Evolutionary conservation across 495 filamentous ascomycete species (phyloP).

Genomic region (Aspergillus bridgeri): DNA sequence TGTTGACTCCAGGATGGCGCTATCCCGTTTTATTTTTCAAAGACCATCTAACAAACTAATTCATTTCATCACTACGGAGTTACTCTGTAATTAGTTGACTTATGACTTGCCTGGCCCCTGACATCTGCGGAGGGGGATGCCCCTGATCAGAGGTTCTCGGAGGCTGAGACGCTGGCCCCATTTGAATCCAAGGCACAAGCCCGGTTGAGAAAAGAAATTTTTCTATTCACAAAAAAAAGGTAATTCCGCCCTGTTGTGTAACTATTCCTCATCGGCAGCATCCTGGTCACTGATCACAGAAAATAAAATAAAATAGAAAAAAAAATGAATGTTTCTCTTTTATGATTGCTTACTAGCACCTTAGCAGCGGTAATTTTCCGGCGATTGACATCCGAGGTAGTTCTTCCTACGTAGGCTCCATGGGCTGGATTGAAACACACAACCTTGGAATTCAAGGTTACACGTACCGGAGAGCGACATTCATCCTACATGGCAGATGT

Average conservation of each 20-base stretch:
- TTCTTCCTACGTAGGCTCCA: neutral
- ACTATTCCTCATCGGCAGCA: neutral
- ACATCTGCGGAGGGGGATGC: neutral
- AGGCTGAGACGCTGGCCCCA: neutral
- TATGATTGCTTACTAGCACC: neutral
- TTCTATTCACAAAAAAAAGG: too few species aligned
- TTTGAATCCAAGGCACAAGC: neutral
- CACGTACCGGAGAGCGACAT: neutral
- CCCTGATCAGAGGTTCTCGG: neutral
- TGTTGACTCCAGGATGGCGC: neutral
- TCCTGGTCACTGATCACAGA: neutral
- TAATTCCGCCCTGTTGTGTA: constrained; percentile 1
- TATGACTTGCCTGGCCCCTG: neutral
- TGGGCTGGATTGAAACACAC: neutral
- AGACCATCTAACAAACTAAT: too few species aligned
- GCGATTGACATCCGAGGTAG: neutral
- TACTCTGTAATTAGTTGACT: too few species aligned
- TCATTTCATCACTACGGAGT: neutral
- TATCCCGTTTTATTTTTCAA: neutral
- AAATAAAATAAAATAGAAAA: neutral
- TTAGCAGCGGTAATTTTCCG: neutral
- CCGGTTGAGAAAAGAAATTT: too few species aligned
- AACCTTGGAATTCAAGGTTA: neutral
- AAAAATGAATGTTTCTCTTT: neutral
- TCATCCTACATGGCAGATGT: neutral